phyloP scores from a whole-genome alignment of 352 stramenopile species.

The Phytophthora pistaciae region DNA sequence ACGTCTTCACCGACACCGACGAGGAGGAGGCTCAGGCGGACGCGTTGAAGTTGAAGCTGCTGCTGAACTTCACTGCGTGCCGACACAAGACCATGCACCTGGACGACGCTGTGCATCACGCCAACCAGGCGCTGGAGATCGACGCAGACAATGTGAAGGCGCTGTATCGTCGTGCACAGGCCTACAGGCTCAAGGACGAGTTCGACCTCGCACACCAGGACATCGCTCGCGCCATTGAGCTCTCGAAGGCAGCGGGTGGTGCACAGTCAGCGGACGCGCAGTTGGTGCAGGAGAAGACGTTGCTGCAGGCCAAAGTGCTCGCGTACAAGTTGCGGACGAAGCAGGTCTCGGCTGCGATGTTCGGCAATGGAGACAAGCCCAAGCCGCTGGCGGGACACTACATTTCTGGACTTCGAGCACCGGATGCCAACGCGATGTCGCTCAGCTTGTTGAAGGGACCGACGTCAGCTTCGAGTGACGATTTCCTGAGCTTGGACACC shows the following conservation, averaged over 20 bases:
- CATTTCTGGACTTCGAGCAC: slow-evolving; percentile 11
- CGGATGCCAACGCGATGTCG: slow-evolving; percentile 37
- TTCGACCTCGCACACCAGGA: slow-evolving; percentile 70
- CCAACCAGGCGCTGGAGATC: slow-evolving; percentile 63
- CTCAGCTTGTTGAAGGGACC: slow-evolving; percentile 40
- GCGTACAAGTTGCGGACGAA: slow-evolving; percentile 77
- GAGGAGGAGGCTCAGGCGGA: slow-evolving; percentile 60
- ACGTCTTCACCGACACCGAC: slow-evolving; percentile 80
- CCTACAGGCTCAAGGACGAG: slow-evolving; percentile 69
- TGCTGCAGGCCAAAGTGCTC: slow-evolving; percentile 73
- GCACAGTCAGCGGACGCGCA: slow-evolving; percentile 34
- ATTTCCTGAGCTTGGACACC: slow-evolving; percentile 45
- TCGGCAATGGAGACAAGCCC: slow-evolving; percentile 40
- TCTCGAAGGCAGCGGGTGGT: slow-evolving; percentile 15
- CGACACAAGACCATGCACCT: slow-evolving; percentile 77
- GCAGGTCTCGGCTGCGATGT: slow-evolving; percentile 82
- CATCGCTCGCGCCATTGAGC: slow-evolving; percentile 47
- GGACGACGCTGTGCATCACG: slow-evolving; percentile 78
- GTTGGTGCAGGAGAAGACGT: slow-evolving; percentile 63
- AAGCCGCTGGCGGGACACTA: not conserved
- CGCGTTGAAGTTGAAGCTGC: slow-evolving; percentile 58
- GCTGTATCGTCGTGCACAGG: slow-evolving; percentile 74
- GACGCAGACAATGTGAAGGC: slow-evolving; percentile 70
- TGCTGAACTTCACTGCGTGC: slow-evolving; percentile 84
- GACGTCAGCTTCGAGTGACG: slow-evolving; percentile 5